These are phyloP conservation scores for Aspergillus japonicus DNA, from an alignment of 2,329 filamentous ascomycete species.

Conservation along the genomic window DNA sequence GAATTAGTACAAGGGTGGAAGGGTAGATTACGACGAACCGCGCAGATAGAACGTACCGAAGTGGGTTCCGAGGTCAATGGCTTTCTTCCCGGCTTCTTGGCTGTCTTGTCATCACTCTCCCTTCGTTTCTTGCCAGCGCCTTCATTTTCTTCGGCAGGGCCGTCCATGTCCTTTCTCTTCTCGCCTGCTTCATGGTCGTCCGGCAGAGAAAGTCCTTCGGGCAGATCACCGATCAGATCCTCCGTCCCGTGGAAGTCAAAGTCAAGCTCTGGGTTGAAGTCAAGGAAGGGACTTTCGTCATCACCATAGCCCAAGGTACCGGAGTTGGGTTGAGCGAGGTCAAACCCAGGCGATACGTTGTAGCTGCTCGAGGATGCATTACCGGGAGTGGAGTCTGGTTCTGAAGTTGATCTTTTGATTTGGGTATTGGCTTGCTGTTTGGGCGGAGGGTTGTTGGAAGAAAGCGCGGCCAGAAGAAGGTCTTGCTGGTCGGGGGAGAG, in stretches of 20 bases:
- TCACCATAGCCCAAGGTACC: slow-evolving; percentile 52
- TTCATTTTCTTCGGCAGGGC: slow-evolving; percentile 62
- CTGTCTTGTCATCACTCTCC: slow-evolving; percentile 78
- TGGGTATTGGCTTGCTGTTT: slow-evolving; percentile 26
- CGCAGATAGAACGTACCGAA: slow-evolving; percentile 65
- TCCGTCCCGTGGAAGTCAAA: slow-evolving; percentile 65
- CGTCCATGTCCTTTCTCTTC: slow-evolving; percentile 56
- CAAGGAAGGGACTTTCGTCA: slow-evolving; percentile 77
- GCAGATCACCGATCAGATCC: slow-evolving; percentile 74
- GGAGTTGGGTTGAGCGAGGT: slow-evolving; percentile 37
- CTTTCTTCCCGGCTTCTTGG: slow-evolving; percentile 96
- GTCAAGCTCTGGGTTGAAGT: slow-evolving; percentile 78
- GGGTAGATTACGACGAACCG: neutral
- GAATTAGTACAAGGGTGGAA: slow-evolving; percentile 22
- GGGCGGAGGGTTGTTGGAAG: slow-evolving; percentile 60
- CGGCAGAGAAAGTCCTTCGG: slow-evolving; percentile 44
- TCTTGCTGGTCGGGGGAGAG: slow-evolving; percentile 75
- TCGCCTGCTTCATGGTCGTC: slow-evolving; percentile 57
- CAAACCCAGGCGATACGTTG: slow-evolving; percentile 34
- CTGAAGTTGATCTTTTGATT: slow-evolving; percentile 23
- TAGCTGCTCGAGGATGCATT: slow-evolving; percentile 48
- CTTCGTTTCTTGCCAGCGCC: slow-evolving; percentile 67
- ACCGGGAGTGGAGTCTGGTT: slow-evolving; percentile 31
- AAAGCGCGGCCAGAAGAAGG: slow-evolving; percentile 72
- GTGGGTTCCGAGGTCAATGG: slow-evolving; percentile 93